phyloP scores from a whole-genome alignment of 768 basidiomycete genomes.

The Pulveroboletus sp. region DNA sequence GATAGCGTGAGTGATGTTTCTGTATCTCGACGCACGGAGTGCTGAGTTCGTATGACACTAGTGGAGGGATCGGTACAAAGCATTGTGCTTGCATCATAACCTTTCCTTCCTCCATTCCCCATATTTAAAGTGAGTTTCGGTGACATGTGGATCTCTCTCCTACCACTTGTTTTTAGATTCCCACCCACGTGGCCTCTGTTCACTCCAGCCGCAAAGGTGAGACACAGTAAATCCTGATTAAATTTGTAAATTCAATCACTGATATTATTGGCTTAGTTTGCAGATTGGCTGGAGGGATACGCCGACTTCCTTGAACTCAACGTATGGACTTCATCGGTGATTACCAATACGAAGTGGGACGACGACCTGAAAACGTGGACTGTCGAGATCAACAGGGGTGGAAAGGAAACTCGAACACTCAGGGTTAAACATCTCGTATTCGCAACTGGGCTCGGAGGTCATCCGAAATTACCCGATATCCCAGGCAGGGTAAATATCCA shows the following conservation, averaged over 20 bases:
- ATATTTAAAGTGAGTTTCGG: conserved; percentile 42
- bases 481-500: conserved; percentile 38
- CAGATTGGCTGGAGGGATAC: conserved; percentile 65
- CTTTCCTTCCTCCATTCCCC: conserved; percentile 57
- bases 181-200: conserved; percentile 54
- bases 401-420: conserved; percentile 33
- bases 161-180: conserved; percentile 34
- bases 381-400: conserved; percentile 37
- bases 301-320: conserved; percentile 58
- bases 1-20: conserved; percentile 33
- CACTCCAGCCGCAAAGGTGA: conserved; percentile 48
- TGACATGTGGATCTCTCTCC: not conserved
- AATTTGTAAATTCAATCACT: conserved; percentile 55
- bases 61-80: conserved; percentile 60
- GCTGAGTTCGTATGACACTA: conserved; percentile 8
- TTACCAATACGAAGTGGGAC: conserved; percentile 39
- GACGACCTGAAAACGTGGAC: conserved; percentile 42
- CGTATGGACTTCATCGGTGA: conserved; percentile 55
- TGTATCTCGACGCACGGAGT: not conserved
- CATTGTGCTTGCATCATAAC: conserved; percentile 53
- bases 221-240: conserved; percentile 22
- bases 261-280: conserved; percentile 39
- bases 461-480: conserved; percentile 43
- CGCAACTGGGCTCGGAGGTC: conserved; percentile 51
- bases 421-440: conserved; percentile 53